phyloP scores from a whole-genome alignment of 805 yeast species.

The Ogataea ganodermae region DNA sequence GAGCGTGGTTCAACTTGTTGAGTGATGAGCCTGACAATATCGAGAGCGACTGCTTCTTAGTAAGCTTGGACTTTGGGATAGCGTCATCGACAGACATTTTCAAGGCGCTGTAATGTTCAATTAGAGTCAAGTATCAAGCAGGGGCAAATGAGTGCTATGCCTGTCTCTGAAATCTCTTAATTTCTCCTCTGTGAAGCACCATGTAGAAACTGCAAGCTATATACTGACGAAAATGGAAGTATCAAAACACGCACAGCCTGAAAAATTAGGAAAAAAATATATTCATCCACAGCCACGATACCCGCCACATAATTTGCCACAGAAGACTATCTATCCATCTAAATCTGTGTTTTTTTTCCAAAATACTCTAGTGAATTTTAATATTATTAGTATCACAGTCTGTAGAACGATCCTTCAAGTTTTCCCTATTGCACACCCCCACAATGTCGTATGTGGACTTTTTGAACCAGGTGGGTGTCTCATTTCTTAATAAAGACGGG shows the following conservation, averaged over 20 bases:
- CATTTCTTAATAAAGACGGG: constrained; percentile 18
- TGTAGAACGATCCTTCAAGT: too few relatives aligned
- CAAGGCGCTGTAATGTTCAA: neutral
- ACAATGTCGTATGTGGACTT: constrained; percentile 20
- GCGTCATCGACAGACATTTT: neutral
- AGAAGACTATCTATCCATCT: neutral
- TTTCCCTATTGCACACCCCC: too few relatives aligned
- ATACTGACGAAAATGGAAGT: constrained; percentile 13
- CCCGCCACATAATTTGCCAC: neutral
- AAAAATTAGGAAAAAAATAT: neutral
- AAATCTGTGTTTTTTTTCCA: neutral
- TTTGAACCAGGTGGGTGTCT: constrained; percentile 13
- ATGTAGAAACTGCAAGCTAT: constrained; percentile 3
- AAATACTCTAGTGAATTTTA: too few relatives aligned
- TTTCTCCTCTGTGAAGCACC: neutral
- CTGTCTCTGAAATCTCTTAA: neutral
- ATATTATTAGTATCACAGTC: too few relatives aligned
- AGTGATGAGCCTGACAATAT: constrained; percentile 32
- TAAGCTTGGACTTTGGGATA: constrained; percentile 12
- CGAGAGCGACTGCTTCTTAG: constrained; percentile 37
- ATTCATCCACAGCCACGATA: too few relatives aligned
- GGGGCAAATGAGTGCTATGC: neutral
- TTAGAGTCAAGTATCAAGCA: too few relatives aligned
- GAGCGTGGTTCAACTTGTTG: constrained; percentile 25
- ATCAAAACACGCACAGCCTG: constrained; percentile 12